Evolutionary conservation across 176 grass and related monocot genomes (phyloP), one percentile per base, ranked within the genome.

Genomic region (Chrysopogon serrulatus): DNA sequence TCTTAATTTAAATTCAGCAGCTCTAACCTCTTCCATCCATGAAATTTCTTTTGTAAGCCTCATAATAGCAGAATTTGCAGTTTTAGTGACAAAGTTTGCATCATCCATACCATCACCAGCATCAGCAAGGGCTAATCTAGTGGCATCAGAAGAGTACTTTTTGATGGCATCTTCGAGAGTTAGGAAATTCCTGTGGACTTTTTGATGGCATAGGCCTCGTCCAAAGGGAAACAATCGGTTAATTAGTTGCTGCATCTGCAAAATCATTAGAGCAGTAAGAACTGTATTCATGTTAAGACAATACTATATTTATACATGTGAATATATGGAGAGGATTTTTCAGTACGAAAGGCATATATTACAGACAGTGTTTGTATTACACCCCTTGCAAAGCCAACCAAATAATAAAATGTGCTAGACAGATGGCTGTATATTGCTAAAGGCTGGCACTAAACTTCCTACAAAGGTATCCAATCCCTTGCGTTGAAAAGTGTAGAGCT

Each of bases 151-250:
- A 66, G 91, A 94, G 66, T 82, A 92, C 47, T 90, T 72, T 82
- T 88, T 39, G 40, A 94, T 94, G 42, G 94, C 91, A 73, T 94
- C 60, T 36, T 63, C 51, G 43, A 97, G 89, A 35, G 94, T 97
- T 47, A 75, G 78, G 83, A 97, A 94, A 63, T 97, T 97, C 91
- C 94, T 26, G 91, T 97, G 4, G 94, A 94, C 74, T 94, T 92
- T n/a, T n/a, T n/a, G n/a, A 92, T 95, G 96, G 68, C 93, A 95
- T 27, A 98, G 76, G 68, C 95, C 95, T 84, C 93, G 90, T 8
- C 93, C 96, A 93, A 98, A 98, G 68, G 93, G 96, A 88, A 98
- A 98, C 73, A 98, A 76, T 65, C 93, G 84, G 51, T 60, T 88
- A 53, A 95, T 86, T 74, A 98, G 85, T 68, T 92, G 87, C 67